phyloP scores from a whole-genome alignment of 1,284 basidiomycete species.

The Tausonia pullulans region DNA sequence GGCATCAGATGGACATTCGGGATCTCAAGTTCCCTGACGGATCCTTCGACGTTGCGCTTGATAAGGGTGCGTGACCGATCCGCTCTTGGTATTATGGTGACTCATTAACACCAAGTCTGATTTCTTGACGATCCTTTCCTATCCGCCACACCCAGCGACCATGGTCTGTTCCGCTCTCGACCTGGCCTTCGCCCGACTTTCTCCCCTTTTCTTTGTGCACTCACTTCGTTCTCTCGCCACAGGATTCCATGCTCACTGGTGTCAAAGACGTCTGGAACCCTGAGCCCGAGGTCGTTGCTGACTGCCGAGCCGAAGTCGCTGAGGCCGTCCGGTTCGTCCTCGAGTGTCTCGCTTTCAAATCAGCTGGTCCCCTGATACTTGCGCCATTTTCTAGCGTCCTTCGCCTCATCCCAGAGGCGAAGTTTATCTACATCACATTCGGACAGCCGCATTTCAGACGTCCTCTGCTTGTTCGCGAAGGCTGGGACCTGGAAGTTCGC shows the following conservation, averaged over 20 bases:
- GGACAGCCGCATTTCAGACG: constrained; percentile 84
- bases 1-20: constrained; percentile 82
- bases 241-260: not conserved
- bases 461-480: constrained; percentile 48
- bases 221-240: too few species aligned
- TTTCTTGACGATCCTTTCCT: not conserved
- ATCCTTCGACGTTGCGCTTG: constrained; percentile 73
- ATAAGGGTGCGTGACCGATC: constrained; percentile 54
- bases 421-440: constrained; percentile 76
- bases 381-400: constrained; percentile 46
- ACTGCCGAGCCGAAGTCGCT: constrained; percentile 64
- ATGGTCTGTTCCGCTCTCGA: constrained; percentile 63
- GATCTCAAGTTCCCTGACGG: constrained; percentile 53
- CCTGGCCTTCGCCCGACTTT: not conserved
- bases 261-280: constrained; percentile 12
- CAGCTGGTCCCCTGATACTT: constrained; percentile 2
- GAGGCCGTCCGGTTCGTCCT: constrained; percentile 58
- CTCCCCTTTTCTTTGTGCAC: not conserved
- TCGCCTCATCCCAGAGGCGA: constrained; percentile 43
- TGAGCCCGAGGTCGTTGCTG: constrained; percentile 5
- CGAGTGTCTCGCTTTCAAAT: not conserved
- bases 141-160: constrained; percentile 63
- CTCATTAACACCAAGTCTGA: not conserved
- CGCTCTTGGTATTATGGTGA: constrained; percentile 64
- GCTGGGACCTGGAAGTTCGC: constrained; percentile 25